Evolutionary conservation across 2,329 filamentous ascomycete genomes (phyloP).

Genomic region (Bretziella fagacearum): DNA sequence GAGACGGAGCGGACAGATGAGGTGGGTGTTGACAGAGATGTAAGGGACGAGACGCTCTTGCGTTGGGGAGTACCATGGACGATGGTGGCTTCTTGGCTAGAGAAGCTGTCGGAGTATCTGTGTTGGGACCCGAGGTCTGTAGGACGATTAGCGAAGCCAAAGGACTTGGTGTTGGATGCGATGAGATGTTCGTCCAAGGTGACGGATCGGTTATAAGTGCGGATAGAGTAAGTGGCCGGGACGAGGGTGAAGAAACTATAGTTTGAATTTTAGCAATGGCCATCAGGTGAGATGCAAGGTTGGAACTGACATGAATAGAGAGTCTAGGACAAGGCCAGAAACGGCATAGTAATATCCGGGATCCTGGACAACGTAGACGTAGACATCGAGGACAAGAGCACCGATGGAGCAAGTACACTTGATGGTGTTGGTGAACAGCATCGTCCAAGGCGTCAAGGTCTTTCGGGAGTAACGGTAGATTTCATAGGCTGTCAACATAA

Average conservation of each 20-base stretch:
- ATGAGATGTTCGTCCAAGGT: conserved; percentile 34
- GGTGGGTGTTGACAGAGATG: conserved; percentile 2
- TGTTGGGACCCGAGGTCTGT: conserved; percentile 14
- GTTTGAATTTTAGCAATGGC: neutral
- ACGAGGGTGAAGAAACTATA: conserved; percentile 27
- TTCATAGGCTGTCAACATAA: conserved; percentile 31
- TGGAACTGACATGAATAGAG: conserved; percentile 29
- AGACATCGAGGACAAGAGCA: conserved; percentile 34
- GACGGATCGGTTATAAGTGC: conserved; percentile 31
- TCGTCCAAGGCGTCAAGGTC: conserved; percentile 35
- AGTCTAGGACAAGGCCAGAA: conserved; percentile 32
- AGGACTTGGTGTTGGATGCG: conserved; percentile 32
- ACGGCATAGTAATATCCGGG: conserved; percentile 30
- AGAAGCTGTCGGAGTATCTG: neutral
- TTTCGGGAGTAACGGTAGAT: conserved; percentile 31
- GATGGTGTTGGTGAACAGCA: conserved; percentile 34
- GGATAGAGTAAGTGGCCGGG: conserved; percentile 30
- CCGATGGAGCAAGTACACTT: conserved; percentile 31
- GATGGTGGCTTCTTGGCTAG: neutral
- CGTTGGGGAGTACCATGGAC: neutral
- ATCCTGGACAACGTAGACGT: conserved; percentile 29
- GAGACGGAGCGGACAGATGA: neutral
- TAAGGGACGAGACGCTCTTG: conserved; percentile 3
- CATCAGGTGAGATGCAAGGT: neutral
- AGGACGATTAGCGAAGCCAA: conserved; percentile 23